Base-by-base conservation (phyloP, 83 land plant species). In the Diphasiastrum complanatum region DNA sequence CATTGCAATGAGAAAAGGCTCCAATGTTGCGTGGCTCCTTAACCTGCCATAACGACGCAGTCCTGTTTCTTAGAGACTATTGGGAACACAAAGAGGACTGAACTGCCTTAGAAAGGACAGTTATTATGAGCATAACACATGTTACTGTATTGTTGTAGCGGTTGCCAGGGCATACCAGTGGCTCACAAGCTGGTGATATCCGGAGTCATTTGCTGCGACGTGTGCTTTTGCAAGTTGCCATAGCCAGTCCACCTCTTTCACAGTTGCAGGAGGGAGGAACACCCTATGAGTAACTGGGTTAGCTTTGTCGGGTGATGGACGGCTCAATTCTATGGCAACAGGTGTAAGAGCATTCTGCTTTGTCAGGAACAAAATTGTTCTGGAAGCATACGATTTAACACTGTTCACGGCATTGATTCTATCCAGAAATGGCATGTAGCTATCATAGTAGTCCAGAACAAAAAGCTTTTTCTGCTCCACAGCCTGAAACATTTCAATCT, bases 131-230 rank as follows among this genome's bases (percentile, higher is more conserved):
- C n/a, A n/a, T n/a, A n/a, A n/a, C n/a, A n/a, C n/a, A n/a, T n/a
- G n/a, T n/a, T n/a, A n/a, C n/a, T n/a, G n/a, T n/a, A n/a, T n/a
- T n/a, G n/a, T n/a, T n/a, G n/a, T n/a, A n/a, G n/a, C n/a, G n/a
- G n/a, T n/a, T n/a, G n/a, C n/a, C n/a, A n/a, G n/a, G 31, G 25
- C 71, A 41, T 83, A 86, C 97, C 88, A 91, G 75, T 91, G 97
- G 73, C 89, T 86, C 10, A 86, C 60, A 36, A 83, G 83, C 47
- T 91, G 84, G 71, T 91, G 97, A 47, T 68, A 72, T 45, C 83
- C 83, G 1, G 91, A 72, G 62, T 91, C 97, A 67, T 86, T 84
- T n/a, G 80, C 77, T 31, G 76, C 74, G 10, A 69, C 97, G 53
- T 86, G 85, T n/a, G 82, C 85, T 75, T 91, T 91, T 10, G 92